Conservation (phyloP, 208 protist species). For the Leishmania braziliensis region DNA sequence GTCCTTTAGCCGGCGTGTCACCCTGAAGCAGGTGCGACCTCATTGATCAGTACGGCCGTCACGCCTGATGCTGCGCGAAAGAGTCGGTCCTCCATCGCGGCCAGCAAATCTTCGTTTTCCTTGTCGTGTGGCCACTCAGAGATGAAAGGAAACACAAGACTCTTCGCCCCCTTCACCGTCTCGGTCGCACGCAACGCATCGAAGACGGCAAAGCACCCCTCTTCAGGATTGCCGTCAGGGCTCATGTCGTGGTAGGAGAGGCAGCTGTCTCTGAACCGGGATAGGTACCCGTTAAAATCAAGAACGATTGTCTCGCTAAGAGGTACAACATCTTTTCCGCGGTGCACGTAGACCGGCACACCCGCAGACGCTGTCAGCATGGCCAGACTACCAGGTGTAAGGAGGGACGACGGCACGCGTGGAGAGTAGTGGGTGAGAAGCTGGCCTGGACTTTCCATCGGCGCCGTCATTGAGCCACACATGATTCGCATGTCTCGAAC, state of each 20-base stretch:
- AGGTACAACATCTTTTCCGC: constrained; percentile 25
- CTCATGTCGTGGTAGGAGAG: constrained; percentile 79
- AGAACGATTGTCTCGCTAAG: constrained; percentile 61
- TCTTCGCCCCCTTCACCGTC: constrained; percentile 48
- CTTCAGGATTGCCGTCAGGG: constrained; percentile 41
- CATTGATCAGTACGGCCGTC: constrained; percentile 44
- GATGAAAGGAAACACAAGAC: constrained; percentile 85
- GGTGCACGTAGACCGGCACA: constrained; percentile 33
- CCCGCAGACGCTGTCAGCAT: constrained; percentile 3
- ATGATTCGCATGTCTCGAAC: constrained; percentile 72
- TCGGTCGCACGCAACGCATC: constrained; percentile 87
- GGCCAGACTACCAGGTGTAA: constrained; percentile 65
- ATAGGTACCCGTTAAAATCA: constrained; percentile 72
- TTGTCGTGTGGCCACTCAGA: constrained; percentile 69
- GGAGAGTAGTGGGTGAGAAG: constrained; percentile 93
- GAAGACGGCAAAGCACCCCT: constrained; percentile 85
- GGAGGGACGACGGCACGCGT: constrained; percentile 63
- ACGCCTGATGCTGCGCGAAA: constrained; percentile 91
- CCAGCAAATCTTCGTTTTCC: constrained; percentile 60
- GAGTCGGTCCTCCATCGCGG: constrained; percentile 87
- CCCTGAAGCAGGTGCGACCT: background rate
- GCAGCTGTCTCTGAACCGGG: constrained; percentile 33
- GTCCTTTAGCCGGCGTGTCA: background rate
- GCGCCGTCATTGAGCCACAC: constrained; percentile 30
- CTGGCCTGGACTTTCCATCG: constrained; percentile 91